Conservation (phyloP, 208 protist genomes). For the Acanthamoeba culbertsoni region DNA sequence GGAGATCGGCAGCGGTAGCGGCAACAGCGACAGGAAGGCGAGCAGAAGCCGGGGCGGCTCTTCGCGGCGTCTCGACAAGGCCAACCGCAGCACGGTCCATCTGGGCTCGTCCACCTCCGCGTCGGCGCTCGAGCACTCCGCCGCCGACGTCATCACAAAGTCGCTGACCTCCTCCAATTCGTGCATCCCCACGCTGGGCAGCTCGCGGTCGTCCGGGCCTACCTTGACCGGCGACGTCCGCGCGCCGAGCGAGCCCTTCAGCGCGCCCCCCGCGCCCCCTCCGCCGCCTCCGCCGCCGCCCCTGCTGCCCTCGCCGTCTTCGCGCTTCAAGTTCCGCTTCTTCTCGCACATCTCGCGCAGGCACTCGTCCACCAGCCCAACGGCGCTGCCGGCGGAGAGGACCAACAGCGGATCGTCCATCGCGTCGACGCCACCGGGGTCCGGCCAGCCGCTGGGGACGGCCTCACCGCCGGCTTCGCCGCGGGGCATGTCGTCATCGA, state of each 20-base stretch:
- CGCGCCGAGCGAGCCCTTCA: neutral
- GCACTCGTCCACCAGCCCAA: neutral
- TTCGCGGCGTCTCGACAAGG: neutral
- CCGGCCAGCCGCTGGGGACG: neutral
- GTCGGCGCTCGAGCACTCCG: neutral
- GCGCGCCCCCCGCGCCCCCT: neutral
- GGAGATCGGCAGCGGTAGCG: neutral
- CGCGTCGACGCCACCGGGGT: neutral
- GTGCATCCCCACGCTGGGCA: neutral
- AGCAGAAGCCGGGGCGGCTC: neutral
- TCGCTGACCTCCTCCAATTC: neutral
- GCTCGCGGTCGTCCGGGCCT: neutral
- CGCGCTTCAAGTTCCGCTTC: slow-evolving; percentile 10
- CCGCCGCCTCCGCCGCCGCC: neutral
- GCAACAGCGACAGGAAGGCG: neutral
- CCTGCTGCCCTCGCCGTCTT: neutral
- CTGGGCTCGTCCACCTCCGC: neutral
- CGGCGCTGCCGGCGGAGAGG: too few relatives aligned
- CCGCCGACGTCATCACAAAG: neutral
- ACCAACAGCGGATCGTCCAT: too few relatives aligned
- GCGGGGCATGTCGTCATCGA: neutral
- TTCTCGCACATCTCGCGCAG: neutral
- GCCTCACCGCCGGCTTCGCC: neutral
- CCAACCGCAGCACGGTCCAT: neutral
- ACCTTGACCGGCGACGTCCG: neutral